Evolutionary conservation across 2,329 filamentous ascomycete genomes (phyloP), one percentile per base, ranked within the genome.

Genomic region (Colletotrichum phormii): DNA sequence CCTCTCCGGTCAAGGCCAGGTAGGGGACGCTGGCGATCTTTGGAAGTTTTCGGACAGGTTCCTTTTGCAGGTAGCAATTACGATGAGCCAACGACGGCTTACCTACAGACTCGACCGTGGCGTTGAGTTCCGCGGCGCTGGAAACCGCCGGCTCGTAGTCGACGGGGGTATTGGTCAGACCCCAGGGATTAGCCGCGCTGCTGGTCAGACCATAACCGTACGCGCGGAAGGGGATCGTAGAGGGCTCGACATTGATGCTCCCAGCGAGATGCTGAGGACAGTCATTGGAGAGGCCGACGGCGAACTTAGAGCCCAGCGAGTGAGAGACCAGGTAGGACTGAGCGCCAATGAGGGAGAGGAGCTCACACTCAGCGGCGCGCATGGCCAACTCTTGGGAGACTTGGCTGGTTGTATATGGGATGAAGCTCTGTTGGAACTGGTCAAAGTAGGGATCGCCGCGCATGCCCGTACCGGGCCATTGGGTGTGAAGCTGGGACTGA

Each of bases 401-500:
- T 42, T 74, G 74, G 64, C 76, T 75, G 9, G 66, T 73, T 4
- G 77, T 77, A 57, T 79, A 81, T 22, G 83, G 84, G 4, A 86
- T 79, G 61, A 85, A 80, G 35, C 82, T 82, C 37, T 81, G 81
- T 78, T 85, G 86, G 76, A 87, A 87, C 5, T 81, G 79, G 76
- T 88, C 86, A 74, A 89, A 89, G 11, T 79, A 78, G 1, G 82
- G 74, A 74, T 89, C 86, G 9, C 86, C 85, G 11, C 74, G 72
- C 49, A 76, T 75, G 2, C 78, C 79, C 9, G 77, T 77, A 31
- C 80, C 80, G 11, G 80, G 80, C 79, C 79, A 81, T 64, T 81
- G 80, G 0, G 80, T 80, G 70, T 81, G 80, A 26, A 80, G 70
- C 61, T 75, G 75, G 29, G 80, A 79, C 71, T 81, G 80, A 2